Evolutionary conservation across 2,329 filamentous ascomycete species (phyloP), one percentile per base, ranked within the genome.

Genomic region (Leptoxyphium fumago): DNA sequence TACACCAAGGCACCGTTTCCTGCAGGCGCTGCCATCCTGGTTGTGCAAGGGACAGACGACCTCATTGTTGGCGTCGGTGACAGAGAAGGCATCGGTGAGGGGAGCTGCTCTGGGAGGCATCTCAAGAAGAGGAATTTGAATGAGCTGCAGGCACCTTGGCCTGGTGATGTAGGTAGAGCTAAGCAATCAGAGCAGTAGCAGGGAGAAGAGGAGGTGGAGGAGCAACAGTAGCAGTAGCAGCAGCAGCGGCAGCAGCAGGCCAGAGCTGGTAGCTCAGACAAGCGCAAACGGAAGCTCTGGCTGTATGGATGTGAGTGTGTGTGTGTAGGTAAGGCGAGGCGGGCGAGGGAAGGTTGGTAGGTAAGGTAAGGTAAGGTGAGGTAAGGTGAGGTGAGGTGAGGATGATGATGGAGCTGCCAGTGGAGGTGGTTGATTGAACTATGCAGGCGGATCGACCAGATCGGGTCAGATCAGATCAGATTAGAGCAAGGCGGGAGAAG

Each of bases 1-100:
- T 75, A 96, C 91, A 67, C 91, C 91, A 61, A 94, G 81, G 71
- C 91, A 98, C 72, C 89, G 78, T 73, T 98, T 98, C 64, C 89
- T 82, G 72, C 91, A 98, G 69, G 82, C 86, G 55, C 88, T 94
- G 64, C 86, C 85, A 77, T 98, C 91, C 61, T 94, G 88, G 63
- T 95, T 95, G 61, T 80, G 80, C 65, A 98, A 72, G 54, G 91
- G 91, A 68, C 91, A 98, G 60, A 95, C 84, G 61, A 98, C 91
- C 69, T 96, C 89, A 65, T 93, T 93, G 66, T 84, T 89, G 64
- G 82, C 77, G 72, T 94, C 86, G 58, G 84, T 84, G 58, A 94
- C 84, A 54, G 86, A 88, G 66, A 94, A 94, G 52, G 86, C 91
- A 61, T 84, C 85, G 50, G 84, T 91, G 61, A 94, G 74, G 21